Base-by-base conservation (phyloP, 148 eudicot species). In the Arctostaphylos glauca region DNA sequence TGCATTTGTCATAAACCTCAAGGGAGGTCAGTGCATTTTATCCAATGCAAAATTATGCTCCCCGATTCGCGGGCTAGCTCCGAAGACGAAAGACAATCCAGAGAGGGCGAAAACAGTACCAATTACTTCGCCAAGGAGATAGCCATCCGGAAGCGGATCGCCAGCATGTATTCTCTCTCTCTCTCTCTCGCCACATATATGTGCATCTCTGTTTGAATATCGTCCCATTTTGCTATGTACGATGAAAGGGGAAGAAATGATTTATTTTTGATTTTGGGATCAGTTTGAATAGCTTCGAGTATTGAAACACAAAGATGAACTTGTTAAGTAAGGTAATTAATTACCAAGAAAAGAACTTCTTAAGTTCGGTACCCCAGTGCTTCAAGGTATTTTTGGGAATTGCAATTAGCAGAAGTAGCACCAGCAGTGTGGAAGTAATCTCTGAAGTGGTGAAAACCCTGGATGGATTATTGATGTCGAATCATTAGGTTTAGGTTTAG, bases 101-200 rank as follows among this genome's bases (percentile, higher is more conserved):
- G 71, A 38, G 4, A 66, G 12, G 15, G 56, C 15, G 3, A 25
- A 66, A 66, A 31, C 71, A 43, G 71, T 31, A 31, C 71, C 71
- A 66, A 66, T 25, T 43, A 41, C 71, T 25, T 66, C 44, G 44
- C 71, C 71, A 66, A 66, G 71, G 71, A 66, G 16, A 66, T 66
- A 16, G 71, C 71, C 44, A 25, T 66, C 23, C 71, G 71, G 43
- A 66, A 66, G 71, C 71, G 71, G 6, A 66, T 66, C 18, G 16
- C 71, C 16, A 12, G 15, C 71, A 66, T 66, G 71, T 66, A 66
- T 43, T 25, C 71, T 66, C 71, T 66, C 71, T 66, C 71, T 66
- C 71, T 66, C 70, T 25, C 71, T 62, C 67, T 0, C 70, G 3
- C 3, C 23, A n/a, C 14, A 10, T 23, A 23, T 25, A 25, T 66